Evolutionary conservation across 2,329 filamentous ascomycete genomes (phyloP), one percentile per base, ranked within the genome.

Genomic region (Amauroascus verrucosus): DNA sequence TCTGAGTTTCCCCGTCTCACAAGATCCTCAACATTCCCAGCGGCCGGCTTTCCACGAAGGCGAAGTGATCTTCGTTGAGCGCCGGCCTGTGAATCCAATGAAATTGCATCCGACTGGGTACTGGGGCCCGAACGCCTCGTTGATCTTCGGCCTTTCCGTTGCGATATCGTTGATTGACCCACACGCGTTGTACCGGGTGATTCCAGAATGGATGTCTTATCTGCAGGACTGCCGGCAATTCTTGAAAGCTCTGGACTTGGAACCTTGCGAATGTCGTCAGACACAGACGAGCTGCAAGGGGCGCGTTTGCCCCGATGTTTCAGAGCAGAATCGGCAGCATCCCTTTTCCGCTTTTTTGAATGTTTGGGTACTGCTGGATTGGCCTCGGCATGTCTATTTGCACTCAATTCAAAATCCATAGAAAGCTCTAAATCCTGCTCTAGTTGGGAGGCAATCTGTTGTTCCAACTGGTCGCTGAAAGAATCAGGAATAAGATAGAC

Each of bases 391-490:
- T 54, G 40, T 9, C 49, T 33, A 43, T 43, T 44, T 6, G 57
- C 49, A 37, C 26, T 22, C 5, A 55, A 35, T 22, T 62, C 55
- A 26, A 62, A 52, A 57, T 70, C 66, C n/a, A 66, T 63, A 6
- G 68, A 67, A 22, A 66, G 58, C 41, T 69, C 69, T 40, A 74
- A 60, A 56, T 74, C 72, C 55, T 72, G 69, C 51, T 69, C 70
- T 5, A 75, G 61, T 56, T 75, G 72, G 18, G 72, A 74, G 9
- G 70, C 71, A 53, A 71, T 67, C 54, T 73, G 69, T 11, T 66
- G 64, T 45, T 75, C 71, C 55, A 71, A 63, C 28, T 73, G 69
- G 54, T 73, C 69, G 37, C 66, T 66, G 45, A 66, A 69, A 18
- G 63, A 66, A 52, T 70, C 65, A 5, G 61, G 58, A 45, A 62